These are phyloP conservation scores for Carnegiea gigantea DNA, from an alignment of 179 eudicot genomes.

Conservation along the genomic window DNA sequence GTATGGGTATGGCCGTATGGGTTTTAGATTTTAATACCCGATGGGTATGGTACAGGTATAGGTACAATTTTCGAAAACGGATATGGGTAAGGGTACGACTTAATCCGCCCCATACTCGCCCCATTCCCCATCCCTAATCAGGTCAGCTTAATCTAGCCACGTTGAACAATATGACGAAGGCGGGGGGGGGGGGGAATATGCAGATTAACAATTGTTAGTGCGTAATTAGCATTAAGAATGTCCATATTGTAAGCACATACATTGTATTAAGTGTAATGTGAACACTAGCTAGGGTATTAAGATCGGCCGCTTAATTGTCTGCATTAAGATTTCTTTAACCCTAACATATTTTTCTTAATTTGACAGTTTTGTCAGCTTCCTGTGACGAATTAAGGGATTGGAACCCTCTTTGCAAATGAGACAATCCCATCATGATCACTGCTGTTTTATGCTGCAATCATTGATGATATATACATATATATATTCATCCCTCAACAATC, in stretches of 20 bases:
- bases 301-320: conserved; percentile 29
- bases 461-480: not conserved
- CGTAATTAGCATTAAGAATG: too few relatives aligned
- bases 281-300: conserved; percentile 9
- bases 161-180: conserved; percentile 17
- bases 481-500: too few relatives aligned
- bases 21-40: too few relatives aligned
- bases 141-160: conserved; percentile 33
- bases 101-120: too few relatives aligned
- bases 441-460: conserved; percentile 26
- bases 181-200: too few relatives aligned
- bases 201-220: too few relatives aligned
- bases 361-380: conserved; percentile 18
- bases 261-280: conserved; percentile 23
- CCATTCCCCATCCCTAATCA: not conserved
- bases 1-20: too few relatives aligned
- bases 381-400: too few relatives aligned
- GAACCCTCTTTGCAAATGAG: too few relatives aligned
- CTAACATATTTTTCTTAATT: not conserved
- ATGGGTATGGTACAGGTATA: too few relatives aligned
- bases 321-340: not conserved
- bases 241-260: conserved; percentile 21
- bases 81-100: too few relatives aligned
- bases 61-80: too few relatives aligned
- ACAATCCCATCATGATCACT: conserved; percentile 12